Evolutionary conservation across 345 rosid genomes (phyloP).

Genomic region (Brassica juncea): DNA sequence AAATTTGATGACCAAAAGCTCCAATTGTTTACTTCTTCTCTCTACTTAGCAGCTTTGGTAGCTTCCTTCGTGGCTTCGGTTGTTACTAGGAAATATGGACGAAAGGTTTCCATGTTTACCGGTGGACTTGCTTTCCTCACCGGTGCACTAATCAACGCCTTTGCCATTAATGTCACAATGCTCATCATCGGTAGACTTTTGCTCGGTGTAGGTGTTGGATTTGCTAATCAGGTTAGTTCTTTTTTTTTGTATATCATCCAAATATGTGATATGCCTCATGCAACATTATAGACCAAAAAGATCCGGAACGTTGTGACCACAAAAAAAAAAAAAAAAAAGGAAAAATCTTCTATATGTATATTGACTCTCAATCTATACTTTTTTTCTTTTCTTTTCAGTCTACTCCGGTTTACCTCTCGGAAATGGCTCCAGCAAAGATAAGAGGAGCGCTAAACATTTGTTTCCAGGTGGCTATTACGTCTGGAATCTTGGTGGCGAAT

Average conservation of each 20-base stretch:
- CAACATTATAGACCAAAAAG: background rate
- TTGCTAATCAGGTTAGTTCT: slow-evolving; percentile 46
- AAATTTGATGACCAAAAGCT: slow-evolving; percentile 47
- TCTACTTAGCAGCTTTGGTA: slow-evolving; percentile 56
- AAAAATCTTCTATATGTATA: background rate
- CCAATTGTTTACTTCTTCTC: slow-evolving; percentile 59
- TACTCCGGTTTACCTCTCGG: slow-evolving; percentile 62
- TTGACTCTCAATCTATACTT: background rate
- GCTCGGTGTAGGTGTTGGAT: slow-evolving; percentile 62
- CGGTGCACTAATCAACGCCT: slow-evolving; percentile 53
- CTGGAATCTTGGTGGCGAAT: slow-evolving; percentile 42
- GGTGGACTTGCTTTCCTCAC: slow-evolving; percentile 50
- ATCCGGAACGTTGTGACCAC: background rate
- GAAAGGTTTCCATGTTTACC: slow-evolving; percentile 45
- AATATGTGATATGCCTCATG: background rate
- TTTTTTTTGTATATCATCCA: background rate
- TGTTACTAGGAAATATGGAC: slow-evolving; percentile 47
- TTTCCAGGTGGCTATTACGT: slow-evolving; percentile 60
- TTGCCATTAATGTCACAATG: slow-evolving; percentile 47
- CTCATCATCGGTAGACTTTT: slow-evolving; percentile 54
- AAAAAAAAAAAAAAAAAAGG: background rate
- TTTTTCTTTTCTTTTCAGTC: slow-evolving; percentile 38
- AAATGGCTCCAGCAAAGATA: slow-evolving; percentile 56
- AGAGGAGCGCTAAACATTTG: slow-evolving; percentile 59
- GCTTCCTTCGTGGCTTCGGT: slow-evolving; percentile 53